Evolutionary conservation across 352 stramenopile genomes (phyloP).

Genomic region (Phytopythium vexans): DNA sequence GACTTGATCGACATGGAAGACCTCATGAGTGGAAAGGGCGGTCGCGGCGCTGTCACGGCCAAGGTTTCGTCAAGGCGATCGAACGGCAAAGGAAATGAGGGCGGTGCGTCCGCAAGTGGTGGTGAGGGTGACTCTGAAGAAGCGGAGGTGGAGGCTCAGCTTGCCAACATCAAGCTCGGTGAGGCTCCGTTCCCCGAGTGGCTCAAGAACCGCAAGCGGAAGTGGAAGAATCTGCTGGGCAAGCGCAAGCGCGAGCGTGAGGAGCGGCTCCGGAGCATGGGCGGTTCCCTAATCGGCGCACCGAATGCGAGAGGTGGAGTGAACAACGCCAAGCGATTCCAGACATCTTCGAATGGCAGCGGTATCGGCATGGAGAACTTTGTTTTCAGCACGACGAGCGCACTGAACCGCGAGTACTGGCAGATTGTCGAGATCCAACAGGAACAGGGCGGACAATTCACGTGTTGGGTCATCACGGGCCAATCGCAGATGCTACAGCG

Average conservation of each 20-base stretch:
- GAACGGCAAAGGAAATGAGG: constrained; percentile 8
- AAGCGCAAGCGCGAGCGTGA: constrained; percentile 60
- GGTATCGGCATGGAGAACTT: constrained; percentile 83
- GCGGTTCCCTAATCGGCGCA: constrained; percentile 13
- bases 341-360: constrained; percentile 22
- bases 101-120: constrained; percentile 3
- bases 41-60: constrained; percentile 2
- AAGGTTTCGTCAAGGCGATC: background rate
- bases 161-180: constrained; percentile 45
- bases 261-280: constrained; percentile 37
- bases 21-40: constrained; percentile 25
- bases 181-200: constrained; percentile 57
- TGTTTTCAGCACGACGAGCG: constrained; percentile 52
- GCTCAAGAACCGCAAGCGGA: constrained; percentile 68
- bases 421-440: constrained; percentile 82
- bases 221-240: constrained; percentile 57
- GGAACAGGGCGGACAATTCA: constrained; percentile 85
- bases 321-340: constrained; percentile 34
- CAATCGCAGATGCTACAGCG: constrained; percentile 70
- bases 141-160: constrained; percentile 2
- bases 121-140: constrained; percentile 5
- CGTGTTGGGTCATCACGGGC: constrained; percentile 94
- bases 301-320: constrained; percentile 21
- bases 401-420: constrained; percentile 65
- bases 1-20: constrained; percentile 76